Conservation (phyloP, 2,329 filamentous ascomycete genomes). For the Mollisiaceae sp. region DNA sequence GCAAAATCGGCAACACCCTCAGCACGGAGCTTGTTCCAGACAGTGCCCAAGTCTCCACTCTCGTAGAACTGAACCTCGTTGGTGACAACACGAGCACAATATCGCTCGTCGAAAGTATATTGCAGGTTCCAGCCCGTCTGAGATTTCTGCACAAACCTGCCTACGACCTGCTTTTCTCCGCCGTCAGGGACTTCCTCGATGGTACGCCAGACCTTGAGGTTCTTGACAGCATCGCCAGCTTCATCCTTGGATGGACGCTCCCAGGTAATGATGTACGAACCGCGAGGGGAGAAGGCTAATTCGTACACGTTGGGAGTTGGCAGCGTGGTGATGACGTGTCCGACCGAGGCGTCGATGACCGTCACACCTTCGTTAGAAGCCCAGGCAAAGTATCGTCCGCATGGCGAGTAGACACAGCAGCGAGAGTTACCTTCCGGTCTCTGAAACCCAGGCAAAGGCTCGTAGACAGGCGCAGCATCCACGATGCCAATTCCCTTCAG, state of each 20-base stretch:
- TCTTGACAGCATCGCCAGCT: slow-evolving; percentile 91
- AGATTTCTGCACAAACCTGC: slow-evolving; percentile 92
- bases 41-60: slow-evolving; percentile 80
- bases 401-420: slow-evolving; percentile 94
- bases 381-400: slow-evolving; percentile 96
- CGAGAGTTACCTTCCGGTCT: slow-evolving; percentile 93
- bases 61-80: slow-evolving; percentile 99
- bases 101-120: slow-evolving; percentile 92
- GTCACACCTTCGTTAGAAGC: slow-evolving; percentile 86
- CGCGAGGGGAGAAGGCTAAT: slow-evolving; percentile 89
- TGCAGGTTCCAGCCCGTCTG: slow-evolving; percentile 97
- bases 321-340: slow-evolving; percentile 75
- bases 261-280: slow-evolving; percentile 95
- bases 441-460: slow-evolving; percentile 79
- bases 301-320: slow-evolving; percentile 88
- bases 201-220: slow-evolving; percentile 94
- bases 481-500: slow-evolving; percentile 95
- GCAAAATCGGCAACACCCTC: slow-evolving; percentile 92
- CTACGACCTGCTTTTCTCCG: slow-evolving; percentile 74
- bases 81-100: slow-evolving; percentile 90
- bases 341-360: slow-evolving; percentile 81
- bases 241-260: slow-evolving; percentile 93
- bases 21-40: slow-evolving; percentile 94
- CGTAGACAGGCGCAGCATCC: slow-evolving; percentile 89
- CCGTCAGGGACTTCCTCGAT: slow-evolving; percentile 69